Conservation (phyloP, 2,329 filamentous ascomycete genomes). For the Aureobasidium namibiae region DNA sequence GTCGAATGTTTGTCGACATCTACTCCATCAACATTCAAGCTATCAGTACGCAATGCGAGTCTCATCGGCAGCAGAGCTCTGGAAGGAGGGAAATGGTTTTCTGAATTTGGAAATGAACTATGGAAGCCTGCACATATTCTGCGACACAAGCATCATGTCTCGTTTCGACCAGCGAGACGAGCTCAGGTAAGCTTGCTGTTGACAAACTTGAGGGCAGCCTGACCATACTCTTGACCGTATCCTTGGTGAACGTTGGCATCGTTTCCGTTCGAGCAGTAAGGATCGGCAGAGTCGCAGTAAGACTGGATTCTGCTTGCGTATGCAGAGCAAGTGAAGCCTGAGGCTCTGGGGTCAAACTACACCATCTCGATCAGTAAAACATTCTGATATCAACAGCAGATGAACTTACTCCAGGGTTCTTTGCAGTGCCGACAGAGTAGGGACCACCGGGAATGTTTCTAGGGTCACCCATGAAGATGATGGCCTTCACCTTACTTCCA, state of each 20-base stretch:
- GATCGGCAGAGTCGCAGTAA: constrained; percentile 57
- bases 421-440: constrained; percentile 55
- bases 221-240: constrained; percentile 54
- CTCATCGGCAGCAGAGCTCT: too few relatives aligned
- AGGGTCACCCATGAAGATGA: constrained; percentile 36
- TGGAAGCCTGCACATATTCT: too few relatives aligned
- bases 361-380: neutral
- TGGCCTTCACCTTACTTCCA: constrained; percentile 19
- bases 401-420: constrained; percentile 47
- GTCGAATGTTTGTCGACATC: too few relatives aligned
- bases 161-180: neutral
- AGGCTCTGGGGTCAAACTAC: constrained; percentile 53
- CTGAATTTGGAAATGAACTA: neutral
- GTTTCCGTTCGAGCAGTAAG: constrained; percentile 59
- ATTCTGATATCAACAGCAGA: too few relatives aligned
- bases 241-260: constrained; percentile 53
- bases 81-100: neutral
- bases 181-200: constrained; percentile 39
- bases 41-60: too few relatives aligned
- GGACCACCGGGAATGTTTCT: constrained; percentile 47
- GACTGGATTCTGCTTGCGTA: constrained; percentile 49
- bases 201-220: constrained; percentile 52
- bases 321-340: constrained; percentile 50
- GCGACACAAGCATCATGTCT: neutral
- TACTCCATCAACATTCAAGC: too few relatives aligned